These are phyloP conservation scores for Arachis hypogaea DNA, from an alignment of 306 rosid genomes.

Conservation along the genomic window DNA sequence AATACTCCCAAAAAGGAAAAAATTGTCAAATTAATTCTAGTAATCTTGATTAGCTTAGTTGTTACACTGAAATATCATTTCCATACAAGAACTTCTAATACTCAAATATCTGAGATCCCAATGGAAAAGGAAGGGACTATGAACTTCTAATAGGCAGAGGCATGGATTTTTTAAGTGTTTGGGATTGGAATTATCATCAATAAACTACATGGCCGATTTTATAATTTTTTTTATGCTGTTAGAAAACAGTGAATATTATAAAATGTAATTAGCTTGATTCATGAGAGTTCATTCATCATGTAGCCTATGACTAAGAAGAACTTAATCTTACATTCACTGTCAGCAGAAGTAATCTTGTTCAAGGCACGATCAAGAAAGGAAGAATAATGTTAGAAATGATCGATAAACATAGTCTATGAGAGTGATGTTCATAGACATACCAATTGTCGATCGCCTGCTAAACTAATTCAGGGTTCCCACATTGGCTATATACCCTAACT, in stretches of 20 bases:
- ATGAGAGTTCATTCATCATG: constrained; percentile 2
- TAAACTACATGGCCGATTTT: neutral
- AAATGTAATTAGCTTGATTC: constrained; percentile 5
- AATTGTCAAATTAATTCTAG: constrained; percentile 15
- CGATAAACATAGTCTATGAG: neutral
- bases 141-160: neutral
- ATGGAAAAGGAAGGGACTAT: neutral
- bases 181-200: neutral
- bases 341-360: no score
- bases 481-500: constrained; percentile 73
- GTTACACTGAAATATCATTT: constrained; percentile 3
- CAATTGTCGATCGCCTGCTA: constrained; percentile 88
- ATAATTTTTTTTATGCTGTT: neutral
- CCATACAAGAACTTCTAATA: constrained; percentile 24
- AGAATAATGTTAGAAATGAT: neutral
- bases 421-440: constrained; percentile 43
- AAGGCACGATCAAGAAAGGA: no score
- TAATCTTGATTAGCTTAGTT: constrained; percentile 21
- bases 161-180: constrained; percentile 10
- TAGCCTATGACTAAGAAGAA: neutral
- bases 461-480: constrained; percentile 58
- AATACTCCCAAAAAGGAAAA: neutral
- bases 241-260: neutral
- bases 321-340: neutral
- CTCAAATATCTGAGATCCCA: constrained; percentile 28